Conservation (phyloP, 1,284 basidiomycete species). For the Erythrobasidium hasegawianum region DNA sequence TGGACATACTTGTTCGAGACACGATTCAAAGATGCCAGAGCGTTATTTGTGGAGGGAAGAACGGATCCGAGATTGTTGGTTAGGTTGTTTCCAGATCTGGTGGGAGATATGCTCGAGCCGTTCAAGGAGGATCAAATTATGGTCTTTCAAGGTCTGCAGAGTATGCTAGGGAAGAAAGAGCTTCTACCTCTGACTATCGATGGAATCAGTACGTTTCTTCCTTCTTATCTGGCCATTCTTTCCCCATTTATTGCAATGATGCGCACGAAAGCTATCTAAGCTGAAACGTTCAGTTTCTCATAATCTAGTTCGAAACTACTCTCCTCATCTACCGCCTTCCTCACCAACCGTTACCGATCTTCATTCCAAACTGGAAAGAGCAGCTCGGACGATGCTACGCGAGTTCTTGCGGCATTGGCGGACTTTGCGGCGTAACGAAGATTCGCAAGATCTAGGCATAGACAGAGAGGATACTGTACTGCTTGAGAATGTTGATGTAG, state of each 20-base stretch:
- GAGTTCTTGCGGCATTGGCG: constrained; percentile 59
- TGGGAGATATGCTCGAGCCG: constrained; percentile 52
- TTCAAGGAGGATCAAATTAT: constrained; percentile 54
- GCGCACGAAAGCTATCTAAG: too few species aligned
- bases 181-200: constrained; percentile 57
- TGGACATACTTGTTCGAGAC: constrained; percentile 68
- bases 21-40: constrained; percentile 70
- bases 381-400: constrained; percentile 66
- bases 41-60: constrained; percentile 64
- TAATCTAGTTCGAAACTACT: constrained; percentile 85
- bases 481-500: constrained; percentile 2
- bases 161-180: constrained; percentile 58
- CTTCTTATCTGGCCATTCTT: constrained; percentile 23
- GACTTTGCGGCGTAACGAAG: constrained; percentile 44
- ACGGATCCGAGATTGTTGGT: constrained; percentile 71
- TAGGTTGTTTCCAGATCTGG: constrained; percentile 68
- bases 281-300: constrained; percentile 60
- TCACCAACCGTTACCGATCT: constrained; percentile 67
- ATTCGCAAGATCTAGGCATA: neutral
- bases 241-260: constrained; percentile 34
- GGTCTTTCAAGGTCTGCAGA: constrained; percentile 64
- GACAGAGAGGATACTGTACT: neutral
- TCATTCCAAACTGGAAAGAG: constrained; percentile 57
- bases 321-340: constrained; percentile 69
- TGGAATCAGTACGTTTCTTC: constrained; percentile 70